phyloP scores from a whole-genome alignment of 495 filamentous ascomycete genomes.

The Aspergillus panamensis region DNA sequence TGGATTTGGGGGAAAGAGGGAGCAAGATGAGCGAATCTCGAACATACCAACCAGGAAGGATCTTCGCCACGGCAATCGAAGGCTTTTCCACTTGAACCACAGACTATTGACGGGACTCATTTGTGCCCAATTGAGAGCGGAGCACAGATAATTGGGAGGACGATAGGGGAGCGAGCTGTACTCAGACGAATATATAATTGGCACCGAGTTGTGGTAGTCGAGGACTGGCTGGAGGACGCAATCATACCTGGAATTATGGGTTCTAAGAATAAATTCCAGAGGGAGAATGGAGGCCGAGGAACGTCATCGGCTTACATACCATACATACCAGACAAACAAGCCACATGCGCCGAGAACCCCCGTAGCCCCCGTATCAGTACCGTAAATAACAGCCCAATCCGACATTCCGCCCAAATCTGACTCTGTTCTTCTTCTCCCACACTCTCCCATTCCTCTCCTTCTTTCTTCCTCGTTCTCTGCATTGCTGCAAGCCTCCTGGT shows the following conservation, averaged over 20 bases:
- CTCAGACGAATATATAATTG: slow-evolving; percentile 1
- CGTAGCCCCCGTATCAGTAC: not conserved
- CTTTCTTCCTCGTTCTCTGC: not conserved
- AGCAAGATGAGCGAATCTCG: slow-evolving; percentile 1
- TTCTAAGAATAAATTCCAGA: not conserved
- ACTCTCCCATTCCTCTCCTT: slow-evolving; percentile 5
- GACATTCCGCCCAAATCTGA: not conserved
- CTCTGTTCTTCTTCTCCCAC: slow-evolving; percentile 2
- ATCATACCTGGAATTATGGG: not conserved
- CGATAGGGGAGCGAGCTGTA: not conserved
- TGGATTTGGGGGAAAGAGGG: not conserved
- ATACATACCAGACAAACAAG: slow-evolving; percentile 1
- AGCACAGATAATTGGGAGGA: not conserved
- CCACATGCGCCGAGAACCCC: not conserved
- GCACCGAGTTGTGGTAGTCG: slow-evolving; percentile 13
- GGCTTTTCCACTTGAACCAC: slow-evolving; percentile 85
- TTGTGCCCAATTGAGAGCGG: slow-evolving; percentile 4
- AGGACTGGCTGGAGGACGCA: not conserved
- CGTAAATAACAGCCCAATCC: slow-evolving; percentile 1
- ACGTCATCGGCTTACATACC: slow-evolving; percentile 13
- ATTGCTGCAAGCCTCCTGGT: not conserved
- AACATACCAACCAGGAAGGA: slow-evolving; percentile 72
- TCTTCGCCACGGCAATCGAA: slow-evolving; percentile 82
- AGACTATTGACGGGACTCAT: slow-evolving; percentile 47
- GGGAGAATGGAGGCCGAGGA: not conserved